Evolutionary conservation across 495 filamentous ascomycete genomes (phyloP).

Genomic region (Staphylotrichum tortipilum): DNA sequence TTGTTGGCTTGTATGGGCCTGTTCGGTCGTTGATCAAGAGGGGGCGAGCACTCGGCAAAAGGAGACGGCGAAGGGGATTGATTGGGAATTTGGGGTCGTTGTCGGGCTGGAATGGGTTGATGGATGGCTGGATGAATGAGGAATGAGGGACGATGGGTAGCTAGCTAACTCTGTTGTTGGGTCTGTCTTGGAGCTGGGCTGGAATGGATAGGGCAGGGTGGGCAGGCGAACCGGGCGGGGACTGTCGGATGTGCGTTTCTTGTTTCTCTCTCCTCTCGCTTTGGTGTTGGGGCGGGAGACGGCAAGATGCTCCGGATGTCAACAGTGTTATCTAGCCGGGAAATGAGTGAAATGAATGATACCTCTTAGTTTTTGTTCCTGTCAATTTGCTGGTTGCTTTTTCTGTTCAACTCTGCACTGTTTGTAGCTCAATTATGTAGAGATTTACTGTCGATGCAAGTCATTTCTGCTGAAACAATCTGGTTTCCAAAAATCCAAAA

Average conservation of each 20-base stretch:
- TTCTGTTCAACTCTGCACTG: neutral
- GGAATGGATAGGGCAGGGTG: neutral
- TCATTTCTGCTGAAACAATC: no score
- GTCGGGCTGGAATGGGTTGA: neutral
- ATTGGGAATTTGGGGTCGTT: neutral
- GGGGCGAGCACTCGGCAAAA: neutral
- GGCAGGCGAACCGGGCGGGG: neutral
- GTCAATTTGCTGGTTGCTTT: neutral
- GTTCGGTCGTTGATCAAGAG: neutral
- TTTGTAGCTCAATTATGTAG: no score
- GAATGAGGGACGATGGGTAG: neutral
- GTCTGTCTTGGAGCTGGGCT: neutral
- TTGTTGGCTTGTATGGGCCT: no score
- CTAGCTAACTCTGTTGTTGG: neutral
- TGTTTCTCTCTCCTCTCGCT: neutral
- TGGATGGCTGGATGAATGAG: neutral
- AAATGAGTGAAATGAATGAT: conserved; percentile 7
- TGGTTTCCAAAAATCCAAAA: no score
- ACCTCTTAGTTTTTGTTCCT: conserved; percentile 2
- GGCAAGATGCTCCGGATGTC: neutral
- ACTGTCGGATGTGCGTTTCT: neutral
- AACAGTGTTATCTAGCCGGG: conserved; percentile 3
- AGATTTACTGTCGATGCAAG: no score
- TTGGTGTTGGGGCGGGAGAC: neutral
- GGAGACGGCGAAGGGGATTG: conserved; percentile 1